Conservation (phyloP, 176 grass and related monocot genomes). For the Rhynchospora breviuscula region DNA sequence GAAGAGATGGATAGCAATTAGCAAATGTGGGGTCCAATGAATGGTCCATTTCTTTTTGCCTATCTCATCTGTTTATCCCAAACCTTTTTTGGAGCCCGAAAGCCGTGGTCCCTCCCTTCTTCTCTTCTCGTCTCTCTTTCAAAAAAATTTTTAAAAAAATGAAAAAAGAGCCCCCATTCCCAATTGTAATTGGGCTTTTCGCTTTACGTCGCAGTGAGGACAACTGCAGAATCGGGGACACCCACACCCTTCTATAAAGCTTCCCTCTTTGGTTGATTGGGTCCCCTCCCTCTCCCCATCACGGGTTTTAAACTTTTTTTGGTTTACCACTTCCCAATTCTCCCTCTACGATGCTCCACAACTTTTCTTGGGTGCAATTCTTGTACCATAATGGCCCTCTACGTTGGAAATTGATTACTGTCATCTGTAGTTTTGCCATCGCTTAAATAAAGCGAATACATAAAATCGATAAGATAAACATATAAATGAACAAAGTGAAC, state of each 20-base stretch:
- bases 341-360: not conserved
- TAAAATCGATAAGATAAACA: no score
- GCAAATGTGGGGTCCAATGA: not conserved
- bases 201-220: slow-evolving; percentile 20
- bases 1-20: not conserved
- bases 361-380: no score
- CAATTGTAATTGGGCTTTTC: not conserved
- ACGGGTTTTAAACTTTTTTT: not conserved
- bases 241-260: not conserved
- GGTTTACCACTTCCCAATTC: not conserved
- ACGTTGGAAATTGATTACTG: no score
- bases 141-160: no score
- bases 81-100: not conserved
- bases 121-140: not conserved
- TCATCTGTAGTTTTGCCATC: no score
- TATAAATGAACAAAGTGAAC: no score
- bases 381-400: no score
- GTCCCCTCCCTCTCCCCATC: not conserved
- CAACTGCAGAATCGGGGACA: slow-evolving; percentile 8
- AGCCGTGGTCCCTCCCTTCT: not conserved
- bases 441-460: no score
- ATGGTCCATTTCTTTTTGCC: not conserved
- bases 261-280: not conserved
- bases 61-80: not conserved
- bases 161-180: not conserved